These are phyloP conservation scores for Aquilaria malaccensis DNA, from an alignment of 345 rosid genomes.

Conservation along the genomic window DNA sequence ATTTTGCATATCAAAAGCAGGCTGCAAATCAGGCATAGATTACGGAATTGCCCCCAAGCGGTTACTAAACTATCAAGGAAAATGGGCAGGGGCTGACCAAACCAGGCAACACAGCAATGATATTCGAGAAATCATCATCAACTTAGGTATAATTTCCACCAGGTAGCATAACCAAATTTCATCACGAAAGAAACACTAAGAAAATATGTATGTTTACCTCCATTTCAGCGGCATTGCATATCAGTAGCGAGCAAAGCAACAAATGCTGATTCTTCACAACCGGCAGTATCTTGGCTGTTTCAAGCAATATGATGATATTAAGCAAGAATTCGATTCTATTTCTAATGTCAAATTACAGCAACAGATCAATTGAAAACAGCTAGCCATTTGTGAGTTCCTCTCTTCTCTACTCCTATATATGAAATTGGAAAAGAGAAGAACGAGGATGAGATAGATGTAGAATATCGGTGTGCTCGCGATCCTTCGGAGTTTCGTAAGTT, in stretches of 20 bases:
- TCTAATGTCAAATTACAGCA: neutral
- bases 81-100: constrained; percentile 80
- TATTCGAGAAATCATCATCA: neutral
- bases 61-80: constrained; percentile 75
- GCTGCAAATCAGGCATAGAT: too few relatives aligned
- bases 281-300: constrained; percentile 80
- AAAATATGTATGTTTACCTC: constrained; percentile 45
- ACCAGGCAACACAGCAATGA: neutral
- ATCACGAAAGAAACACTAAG: neutral
- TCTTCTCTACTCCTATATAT: neutral
- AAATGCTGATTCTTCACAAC: constrained; percentile 94
- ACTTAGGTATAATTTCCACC: neutral
- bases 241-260: constrained; percentile 79
- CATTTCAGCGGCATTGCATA: constrained; percentile 98
- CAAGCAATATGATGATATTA: neutral
- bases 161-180: neutral
- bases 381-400: neutral
- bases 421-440: neutral
- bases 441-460: neutral
- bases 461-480: constrained; percentile 39
- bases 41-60: constrained; percentile 78
- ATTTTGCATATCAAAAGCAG: too few relatives aligned
- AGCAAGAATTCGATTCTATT: neutral
- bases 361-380: neutral
- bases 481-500: constrained; percentile 37